Base-by-base conservation (phyloP, 225 moss, liverwort and hornwort genomes). In the Ulota crispa region DNA sequence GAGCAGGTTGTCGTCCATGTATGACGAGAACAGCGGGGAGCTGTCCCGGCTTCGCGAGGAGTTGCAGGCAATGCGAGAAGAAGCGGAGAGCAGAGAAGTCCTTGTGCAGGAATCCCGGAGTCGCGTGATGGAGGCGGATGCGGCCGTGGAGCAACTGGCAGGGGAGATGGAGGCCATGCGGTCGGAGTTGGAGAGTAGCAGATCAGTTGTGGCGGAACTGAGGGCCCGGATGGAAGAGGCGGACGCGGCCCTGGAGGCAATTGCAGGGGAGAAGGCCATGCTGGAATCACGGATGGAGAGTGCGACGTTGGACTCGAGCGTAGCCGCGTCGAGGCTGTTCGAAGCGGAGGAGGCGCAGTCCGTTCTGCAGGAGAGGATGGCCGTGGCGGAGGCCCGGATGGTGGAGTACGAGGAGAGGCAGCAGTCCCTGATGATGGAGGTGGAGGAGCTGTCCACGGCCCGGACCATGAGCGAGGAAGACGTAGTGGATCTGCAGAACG, bases 391-490 rank as follows among this genome's bases (percentile, higher is more conserved):
- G 76, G 65, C 69, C 34, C 85, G 82, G 67, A 77, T 90, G 4
- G 76, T 79, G 77, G 88, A 82, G n/a, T 85, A 83, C 2, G 83
- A 88, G 72, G 83, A 70, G 3, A 82, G 56, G 70, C 84, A 90
- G 59, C 85, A 86, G 81, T 61, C 83, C 19, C 24, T 88, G 88
- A 60, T 85, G 65, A 68, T 86, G 83, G 85, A 86, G 71, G 36
- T 88, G 55, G 86, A 86, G 43, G 83, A 85, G 78, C 41, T 88
- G 55, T 80, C 59, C 30, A 69, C 85, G 30, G 78, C 72, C 16
- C 80, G 85, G 61, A 85, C 75, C 15, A 81, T 78, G 80, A 78
- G 85, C 18, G 89, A 84, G 55, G 85, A 85, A 42, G 85, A 87
- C 64, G 79, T 87, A 81, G 34, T 71, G 28, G 50, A 77, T 78